Conservation (phyloP, 169 alveolate species). For the Haemoproteus tartakovskyi region DNA sequence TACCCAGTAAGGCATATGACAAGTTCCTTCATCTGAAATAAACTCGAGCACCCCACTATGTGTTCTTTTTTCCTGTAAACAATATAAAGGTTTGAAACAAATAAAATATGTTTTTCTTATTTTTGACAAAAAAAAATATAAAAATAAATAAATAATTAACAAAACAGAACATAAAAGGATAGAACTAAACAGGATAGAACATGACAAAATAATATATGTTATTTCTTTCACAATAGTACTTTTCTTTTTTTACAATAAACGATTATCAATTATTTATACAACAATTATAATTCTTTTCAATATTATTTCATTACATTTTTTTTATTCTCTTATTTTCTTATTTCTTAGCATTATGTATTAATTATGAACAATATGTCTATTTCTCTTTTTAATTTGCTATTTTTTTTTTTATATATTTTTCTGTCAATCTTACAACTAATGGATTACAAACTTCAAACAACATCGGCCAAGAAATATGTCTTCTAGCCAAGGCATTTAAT, state of each 20-base stretch:
- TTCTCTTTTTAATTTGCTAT: not conserved
- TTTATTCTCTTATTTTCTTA: too few species aligned
- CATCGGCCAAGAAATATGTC: conserved; percentile 88
- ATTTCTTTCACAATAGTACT: too few species aligned
- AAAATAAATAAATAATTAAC: too few species aligned
- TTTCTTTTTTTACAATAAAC: too few species aligned
- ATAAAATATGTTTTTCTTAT: not conserved
- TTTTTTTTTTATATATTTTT: conserved; percentile 2
- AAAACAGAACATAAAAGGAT: too few species aligned
- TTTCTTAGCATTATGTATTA: too few species aligned
- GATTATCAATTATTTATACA: too few species aligned
- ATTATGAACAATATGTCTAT: too few species aligned
- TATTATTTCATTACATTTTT: too few species aligned
- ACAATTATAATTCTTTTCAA: too few species aligned
- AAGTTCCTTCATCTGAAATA: conserved; percentile 92
- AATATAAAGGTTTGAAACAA: not conserved
- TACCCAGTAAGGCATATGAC: conserved; percentile 92
- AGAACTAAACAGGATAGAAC: too few species aligned
- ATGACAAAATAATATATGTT: too few species aligned
- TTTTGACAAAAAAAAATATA: not conserved
- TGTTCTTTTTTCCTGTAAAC: conserved; percentile 70
- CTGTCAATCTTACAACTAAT: conserved; percentile 23
- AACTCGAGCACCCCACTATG: conserved; percentile 94
- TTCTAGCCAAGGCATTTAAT: conserved; percentile 80
- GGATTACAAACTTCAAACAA: conserved; percentile 81